Evolutionary conservation across 2,329 filamentous ascomycete genomes (phyloP).

Genomic region (Cordyceps farinosa): DNA sequence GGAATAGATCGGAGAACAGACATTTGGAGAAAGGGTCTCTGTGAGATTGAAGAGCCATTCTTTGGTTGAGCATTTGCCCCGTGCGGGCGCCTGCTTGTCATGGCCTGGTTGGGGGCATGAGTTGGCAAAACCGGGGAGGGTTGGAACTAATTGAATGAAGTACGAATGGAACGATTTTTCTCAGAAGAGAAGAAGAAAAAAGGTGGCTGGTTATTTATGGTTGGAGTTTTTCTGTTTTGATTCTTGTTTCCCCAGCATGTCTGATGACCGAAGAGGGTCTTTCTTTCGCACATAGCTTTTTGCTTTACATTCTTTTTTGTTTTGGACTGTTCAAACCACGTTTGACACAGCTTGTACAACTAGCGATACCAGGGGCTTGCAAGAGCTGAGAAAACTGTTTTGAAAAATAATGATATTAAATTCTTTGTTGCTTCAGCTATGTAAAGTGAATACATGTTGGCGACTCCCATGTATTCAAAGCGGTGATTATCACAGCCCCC

Average conservation of each 20-base stretch:
- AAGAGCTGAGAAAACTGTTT: not conserved
- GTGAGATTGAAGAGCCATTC: constrained; percentile 14
- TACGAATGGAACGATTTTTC: not conserved
- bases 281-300: not conserved
- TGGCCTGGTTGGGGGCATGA: not conserved
- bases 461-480: not conserved
- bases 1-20: constrained; percentile 15
- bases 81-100: not conserved
- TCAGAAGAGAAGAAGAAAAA: not conserved
- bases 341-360: constrained; percentile 2
- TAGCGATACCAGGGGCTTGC: constrained; percentile 10
- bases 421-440: not conserved
- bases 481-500: not conserved
- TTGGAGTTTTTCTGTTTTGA: not conserved
- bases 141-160: not conserved
- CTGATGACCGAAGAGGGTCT: not conserved
- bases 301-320: not conserved
- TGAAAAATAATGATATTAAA: not conserved
- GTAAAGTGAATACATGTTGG: not conserved
- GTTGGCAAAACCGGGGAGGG: not conserved
- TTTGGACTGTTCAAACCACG: not conserved
- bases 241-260: not conserved
- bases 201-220: not conserved
- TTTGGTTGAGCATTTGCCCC: constrained; percentile 1
- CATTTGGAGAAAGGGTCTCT: constrained; percentile 15